Conservation (phyloP, 2,329 filamentous ascomycete species). For the Ophiostoma populinum region DNA sequence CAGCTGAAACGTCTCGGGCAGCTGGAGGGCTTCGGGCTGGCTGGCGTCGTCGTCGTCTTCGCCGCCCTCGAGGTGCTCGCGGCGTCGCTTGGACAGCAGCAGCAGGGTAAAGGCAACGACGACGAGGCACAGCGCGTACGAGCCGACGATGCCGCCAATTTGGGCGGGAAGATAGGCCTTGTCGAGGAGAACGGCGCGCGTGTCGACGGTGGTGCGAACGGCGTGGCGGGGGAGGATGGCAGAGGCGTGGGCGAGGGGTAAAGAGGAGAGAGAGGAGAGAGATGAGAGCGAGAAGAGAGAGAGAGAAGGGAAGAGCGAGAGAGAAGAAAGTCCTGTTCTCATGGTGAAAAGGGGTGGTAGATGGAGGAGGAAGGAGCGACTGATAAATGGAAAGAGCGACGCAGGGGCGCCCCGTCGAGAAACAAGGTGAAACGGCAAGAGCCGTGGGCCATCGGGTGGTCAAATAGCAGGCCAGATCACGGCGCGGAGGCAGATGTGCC, state of each 20-base stretch:
- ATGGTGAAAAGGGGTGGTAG: conserved; percentile 20
- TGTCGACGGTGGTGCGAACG: conserved; percentile 39
- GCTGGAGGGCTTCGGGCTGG: conserved; percentile 13
- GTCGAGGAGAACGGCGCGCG: conserved; percentile 39
- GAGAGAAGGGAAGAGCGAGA: not conserved
- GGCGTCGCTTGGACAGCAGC: conserved; percentile 37
- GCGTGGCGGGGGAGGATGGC: conserved; percentile 16
- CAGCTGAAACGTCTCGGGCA: conserved; percentile 14
- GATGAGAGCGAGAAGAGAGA: conserved; percentile 12
- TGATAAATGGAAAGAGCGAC: not conserved
- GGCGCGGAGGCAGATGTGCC: too few species aligned
- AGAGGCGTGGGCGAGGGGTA: conserved; percentile 13
- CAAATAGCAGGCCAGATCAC: too few species aligned
- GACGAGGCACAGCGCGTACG: conserved; percentile 64
- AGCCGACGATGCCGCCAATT: conserved; percentile 66
- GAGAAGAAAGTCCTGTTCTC: conserved; percentile 15
- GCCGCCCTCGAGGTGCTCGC: conserved; percentile 32
- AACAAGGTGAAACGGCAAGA: conserved; percentile 20
- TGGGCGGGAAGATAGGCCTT: conserved; percentile 56
- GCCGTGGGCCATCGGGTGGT: too few species aligned
- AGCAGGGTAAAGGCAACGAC: conserved; percentile 53
- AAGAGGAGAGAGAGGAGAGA: conserved; percentile 12
- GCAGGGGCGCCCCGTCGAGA: not conserved
- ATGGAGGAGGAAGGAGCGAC: not conserved
- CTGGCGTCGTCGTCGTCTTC: conserved; percentile 27